Conservation (phyloP, 2,329 filamentous ascomycete species). For the Aspergillus pseudoviridinutans region DNA sequence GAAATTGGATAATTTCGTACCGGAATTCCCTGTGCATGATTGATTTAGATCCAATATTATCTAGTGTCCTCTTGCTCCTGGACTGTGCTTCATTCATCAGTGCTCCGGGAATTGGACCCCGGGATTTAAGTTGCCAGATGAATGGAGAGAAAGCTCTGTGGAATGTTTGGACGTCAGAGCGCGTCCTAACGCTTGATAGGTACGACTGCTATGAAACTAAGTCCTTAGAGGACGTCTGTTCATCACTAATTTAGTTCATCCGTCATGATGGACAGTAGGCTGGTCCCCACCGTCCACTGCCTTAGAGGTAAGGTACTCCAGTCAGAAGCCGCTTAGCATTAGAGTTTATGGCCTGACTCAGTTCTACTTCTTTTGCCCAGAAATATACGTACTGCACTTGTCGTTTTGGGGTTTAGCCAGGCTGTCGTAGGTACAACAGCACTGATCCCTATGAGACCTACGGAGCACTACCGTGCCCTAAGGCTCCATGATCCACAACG, state of each 20-base stretch:
- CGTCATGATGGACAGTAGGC: background rate
- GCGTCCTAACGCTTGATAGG: background rate
- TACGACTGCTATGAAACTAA: background rate
- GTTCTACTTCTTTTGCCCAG: background rate
- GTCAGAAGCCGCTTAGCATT: background rate
- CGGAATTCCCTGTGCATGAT: background rate
- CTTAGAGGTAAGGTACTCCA: background rate
- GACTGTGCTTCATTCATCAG: background rate
- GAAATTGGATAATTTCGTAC: slow-evolving; percentile 1
- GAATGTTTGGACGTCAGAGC: background rate
- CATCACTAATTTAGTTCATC: background rate
- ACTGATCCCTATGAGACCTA: background rate
- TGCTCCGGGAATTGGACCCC: background rate
- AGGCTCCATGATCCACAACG: background rate
- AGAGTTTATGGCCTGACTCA: background rate
- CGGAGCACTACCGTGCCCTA: background rate
- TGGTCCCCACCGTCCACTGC: background rate
- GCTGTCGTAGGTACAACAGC: slow-evolving; percentile 14
- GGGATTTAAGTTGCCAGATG: background rate
- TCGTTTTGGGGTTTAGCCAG: background rate
- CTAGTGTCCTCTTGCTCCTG: background rate
- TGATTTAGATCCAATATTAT: background rate
- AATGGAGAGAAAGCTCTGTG: background rate
- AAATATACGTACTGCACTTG: background rate
- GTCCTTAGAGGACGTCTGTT: background rate